Percentiles rank a stretch among this genome's conserved stretches.
Evolutionary conservation across 495 filamentous ascomycete genomes (phyloP).

Genomic region (Aspergillus bertholletiae): DNA sequence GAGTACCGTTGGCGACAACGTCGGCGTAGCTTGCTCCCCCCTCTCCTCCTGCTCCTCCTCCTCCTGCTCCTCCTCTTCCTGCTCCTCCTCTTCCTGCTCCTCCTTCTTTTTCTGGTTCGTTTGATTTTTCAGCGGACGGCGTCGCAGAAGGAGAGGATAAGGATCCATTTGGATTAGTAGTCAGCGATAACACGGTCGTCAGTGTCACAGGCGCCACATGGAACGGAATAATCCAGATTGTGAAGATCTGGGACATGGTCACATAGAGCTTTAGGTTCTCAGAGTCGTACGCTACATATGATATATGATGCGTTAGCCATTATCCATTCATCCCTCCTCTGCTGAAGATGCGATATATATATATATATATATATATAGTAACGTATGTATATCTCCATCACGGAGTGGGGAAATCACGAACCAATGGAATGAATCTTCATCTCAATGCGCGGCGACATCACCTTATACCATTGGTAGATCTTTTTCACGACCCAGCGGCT

Average conservation of each 20-base stretch:
- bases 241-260: constrained; percentile 66
- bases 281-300: constrained; percentile 75
- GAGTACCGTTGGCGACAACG: not conserved
- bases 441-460: constrained; percentile 71
- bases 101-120: too few relatives aligned
- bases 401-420: constrained; percentile 31
- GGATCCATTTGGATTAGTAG: constrained; percentile 12
- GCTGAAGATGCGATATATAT: too few relatives aligned
- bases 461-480: constrained; percentile 85
- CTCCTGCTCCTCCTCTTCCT: too few relatives aligned
- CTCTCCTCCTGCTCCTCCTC: too few relatives aligned
- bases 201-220: constrained; percentile 63
- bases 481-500: constrained; percentile 58
- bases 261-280: constrained; percentile 63
- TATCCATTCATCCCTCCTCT: too few relatives aligned
- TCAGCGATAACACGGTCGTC: constrained; percentile 68
- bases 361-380: too few relatives aligned
- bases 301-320: too few relatives aligned
- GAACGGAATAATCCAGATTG: constrained; percentile 73
- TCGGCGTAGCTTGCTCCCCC: not conserved
- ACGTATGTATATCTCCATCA: too few relatives aligned
- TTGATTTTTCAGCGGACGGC: too few relatives aligned
- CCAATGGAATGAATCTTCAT: constrained; percentile 66
- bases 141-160: not conserved
- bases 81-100: too few relatives aligned